Evolutionary conservation across 768 basidiomycete genomes (phyloP).

Genomic region (Cystobasidiopsis lactophilus): DNA sequence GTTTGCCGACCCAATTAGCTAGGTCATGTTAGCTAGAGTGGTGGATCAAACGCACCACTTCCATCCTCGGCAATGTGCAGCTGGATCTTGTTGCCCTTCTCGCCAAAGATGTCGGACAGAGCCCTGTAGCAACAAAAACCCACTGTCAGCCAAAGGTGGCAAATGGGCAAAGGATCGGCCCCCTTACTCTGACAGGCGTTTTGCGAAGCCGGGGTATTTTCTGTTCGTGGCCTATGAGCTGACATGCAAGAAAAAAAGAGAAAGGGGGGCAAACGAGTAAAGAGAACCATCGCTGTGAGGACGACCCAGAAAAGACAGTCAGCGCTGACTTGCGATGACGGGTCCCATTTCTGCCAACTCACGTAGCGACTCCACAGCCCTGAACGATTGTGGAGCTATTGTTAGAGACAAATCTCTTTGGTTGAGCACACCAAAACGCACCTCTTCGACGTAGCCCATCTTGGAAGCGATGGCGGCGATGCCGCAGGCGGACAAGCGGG

Average conservation of each 20-base stretch:
- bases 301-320: no score
- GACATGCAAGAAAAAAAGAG: no score
- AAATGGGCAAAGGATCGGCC: no score
- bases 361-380: no score
- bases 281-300: conserved; percentile 87
- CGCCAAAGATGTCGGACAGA: conserved; percentile 80
- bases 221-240: no score
- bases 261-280: conserved; percentile 73
- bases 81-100: conserved; percentile 64
- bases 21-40: conserved; percentile 20
- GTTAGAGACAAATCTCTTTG: no score
- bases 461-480: conserved; percentile 91
- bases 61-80: conserved; percentile 76
- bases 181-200: no score
- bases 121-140: no score
- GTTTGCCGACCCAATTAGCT: neutral
- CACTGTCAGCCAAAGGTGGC: no score
- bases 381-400: no score
- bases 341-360: conserved; percentile 18
- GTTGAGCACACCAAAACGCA: no score
- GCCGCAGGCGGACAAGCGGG: conserved; percentile 76
- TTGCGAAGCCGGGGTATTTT: conserved; percentile 95
- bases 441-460: conserved; percentile 79
- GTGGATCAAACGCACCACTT: conserved; percentile 84
- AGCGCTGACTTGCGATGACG: conserved; percentile 20